These are phyloP conservation scores for Psilocybe azurescens DNA, from an alignment of 768 basidiomycete genomes.

Conservation along the genomic window DNA sequence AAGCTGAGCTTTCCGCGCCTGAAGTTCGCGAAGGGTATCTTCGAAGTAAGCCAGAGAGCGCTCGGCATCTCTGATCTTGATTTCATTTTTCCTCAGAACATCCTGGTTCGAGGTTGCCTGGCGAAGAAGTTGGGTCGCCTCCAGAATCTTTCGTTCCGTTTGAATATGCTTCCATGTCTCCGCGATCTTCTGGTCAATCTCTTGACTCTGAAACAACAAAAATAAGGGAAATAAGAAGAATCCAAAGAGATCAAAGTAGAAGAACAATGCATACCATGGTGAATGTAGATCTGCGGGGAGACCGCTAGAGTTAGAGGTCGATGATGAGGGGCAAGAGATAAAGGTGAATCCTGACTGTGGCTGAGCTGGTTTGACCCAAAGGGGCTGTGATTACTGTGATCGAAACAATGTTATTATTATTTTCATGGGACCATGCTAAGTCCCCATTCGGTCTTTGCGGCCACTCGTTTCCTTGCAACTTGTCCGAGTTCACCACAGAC, in stretches of 20 bases:
- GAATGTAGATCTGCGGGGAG: constrained; percentile 24
- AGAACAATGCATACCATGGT: constrained; percentile 29
- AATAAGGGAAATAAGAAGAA: constrained; percentile 19
- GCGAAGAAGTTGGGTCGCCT: constrained; percentile 78
- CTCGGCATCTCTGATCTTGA: constrained; percentile 87
- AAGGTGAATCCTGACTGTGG: constrained; percentile 32
- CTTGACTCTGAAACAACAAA: constrained; percentile 46
- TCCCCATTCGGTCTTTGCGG: constrained; percentile 8
- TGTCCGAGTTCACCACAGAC: not conserved
- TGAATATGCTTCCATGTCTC: constrained; percentile 90
- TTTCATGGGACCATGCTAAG: constrained; percentile 18
- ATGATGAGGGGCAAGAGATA: constrained; percentile 33
- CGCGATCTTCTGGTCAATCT: constrained; percentile 93
- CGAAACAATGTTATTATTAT: constrained; percentile 20
- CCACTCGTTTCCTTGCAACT: not conserved
- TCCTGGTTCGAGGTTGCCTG: constrained; percentile 88
- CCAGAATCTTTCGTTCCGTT: constrained; percentile 92
- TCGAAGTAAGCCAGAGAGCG: constrained; percentile 87
- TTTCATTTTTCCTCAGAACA: constrained; percentile 80
- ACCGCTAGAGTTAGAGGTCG: constrained; percentile 31
- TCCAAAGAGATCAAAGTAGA: constrained; percentile 24
- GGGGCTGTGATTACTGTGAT: constrained; percentile 33
- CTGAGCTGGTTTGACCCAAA: constrained; percentile 31
- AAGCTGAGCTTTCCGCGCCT: constrained; percentile 73
- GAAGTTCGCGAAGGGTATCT: constrained; percentile 81